phyloP scores from a whole-genome alignment of 1,284 basidiomycete genomes.

The Porogramme epimiltina region DNA sequence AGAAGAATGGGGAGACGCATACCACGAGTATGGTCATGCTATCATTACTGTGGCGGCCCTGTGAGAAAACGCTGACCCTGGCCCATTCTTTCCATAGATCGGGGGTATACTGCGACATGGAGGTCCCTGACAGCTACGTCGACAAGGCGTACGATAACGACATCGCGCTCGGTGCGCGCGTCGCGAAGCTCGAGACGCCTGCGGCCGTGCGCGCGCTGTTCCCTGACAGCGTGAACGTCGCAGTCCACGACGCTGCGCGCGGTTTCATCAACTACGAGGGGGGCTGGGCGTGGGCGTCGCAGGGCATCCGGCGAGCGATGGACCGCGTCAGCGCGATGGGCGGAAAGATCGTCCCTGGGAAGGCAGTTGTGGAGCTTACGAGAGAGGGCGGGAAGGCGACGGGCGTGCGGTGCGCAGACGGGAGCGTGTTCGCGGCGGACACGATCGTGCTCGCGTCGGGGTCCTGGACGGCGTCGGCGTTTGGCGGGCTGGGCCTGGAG shows the following conservation, averaged over 20 bases:
- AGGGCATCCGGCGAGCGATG: slow-evolving; percentile 64
- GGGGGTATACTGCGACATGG: slow-evolving; percentile 59
- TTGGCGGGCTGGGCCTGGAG: slow-evolving; percentile 59
- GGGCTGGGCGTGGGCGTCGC: slow-evolving; percentile 85
- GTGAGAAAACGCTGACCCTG: no score
- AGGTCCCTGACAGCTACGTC: slow-evolving; percentile 41
- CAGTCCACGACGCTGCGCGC: slow-evolving; percentile 35
- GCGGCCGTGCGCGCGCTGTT: slow-evolving; percentile 48
- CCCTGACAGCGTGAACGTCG: slow-evolving; percentile 38
- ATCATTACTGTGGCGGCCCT: not conserved
- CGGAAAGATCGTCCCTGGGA: slow-evolving; percentile 60
- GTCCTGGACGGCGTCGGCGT: slow-evolving; percentile 83
- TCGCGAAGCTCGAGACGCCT: slow-evolving; percentile 41
- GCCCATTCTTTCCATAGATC: slow-evolving; percentile 42
- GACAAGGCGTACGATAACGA: slow-evolving; percentile 62
- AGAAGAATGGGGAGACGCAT: slow-evolving; percentile 70
- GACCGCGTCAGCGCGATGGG: slow-evolving; percentile 59
- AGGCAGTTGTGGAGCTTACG: slow-evolving; percentile 54
- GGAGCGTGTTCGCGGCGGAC: slow-evolving; percentile 54
- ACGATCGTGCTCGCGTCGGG: slow-evolving; percentile 72
- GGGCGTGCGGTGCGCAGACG: slow-evolving; percentile 69
- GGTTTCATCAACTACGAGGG: slow-evolving; percentile 79
- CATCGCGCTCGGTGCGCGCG: slow-evolving; percentile 48
- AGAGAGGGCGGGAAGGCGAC: slow-evolving; percentile 45
- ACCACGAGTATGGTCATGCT: slow-evolving; percentile 64